phyloP scores from a whole-genome alignment of 495 filamentous ascomycete genomes.

The Margaritispora aquatica region DNA sequence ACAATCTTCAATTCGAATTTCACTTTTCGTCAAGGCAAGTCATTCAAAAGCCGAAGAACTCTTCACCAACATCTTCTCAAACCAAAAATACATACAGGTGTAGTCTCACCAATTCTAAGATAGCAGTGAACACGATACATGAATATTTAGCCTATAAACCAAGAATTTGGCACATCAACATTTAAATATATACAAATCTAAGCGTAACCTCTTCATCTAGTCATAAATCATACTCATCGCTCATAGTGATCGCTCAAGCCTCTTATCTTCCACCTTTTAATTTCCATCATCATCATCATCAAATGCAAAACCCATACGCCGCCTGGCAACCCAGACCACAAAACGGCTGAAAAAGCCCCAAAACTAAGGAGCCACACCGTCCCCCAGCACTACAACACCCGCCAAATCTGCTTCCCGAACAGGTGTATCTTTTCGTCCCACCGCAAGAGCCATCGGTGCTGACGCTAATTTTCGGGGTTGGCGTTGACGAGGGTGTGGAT shows the following conservation, averaged over 20 bases:
- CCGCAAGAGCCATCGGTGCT: constrained; percentile 11
- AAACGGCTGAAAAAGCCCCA: neutral
- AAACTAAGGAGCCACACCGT: constrained; percentile 4
- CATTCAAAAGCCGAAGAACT: too few species aligned
- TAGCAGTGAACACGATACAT: too few species aligned
- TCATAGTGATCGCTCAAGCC: neutral
- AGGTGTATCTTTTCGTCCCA: neutral
- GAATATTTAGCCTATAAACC: too few species aligned
- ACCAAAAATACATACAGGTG: too few species aligned
- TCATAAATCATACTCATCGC: neutral
- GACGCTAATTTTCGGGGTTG: neutral
- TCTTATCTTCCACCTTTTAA: neutral
- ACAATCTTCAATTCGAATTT: too few species aligned
- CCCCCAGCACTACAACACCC: constrained; percentile 7
- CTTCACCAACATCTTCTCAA: too few species aligned
- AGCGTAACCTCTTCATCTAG: neutral
- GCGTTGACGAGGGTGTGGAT: neutral
- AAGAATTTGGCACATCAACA: too few species aligned
- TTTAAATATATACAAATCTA: neutral
- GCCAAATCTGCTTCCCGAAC: constrained; percentile 7
- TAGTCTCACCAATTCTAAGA: too few species aligned
- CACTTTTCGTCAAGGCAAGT: too few species aligned
- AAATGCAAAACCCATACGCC: constrained; percentile 4
- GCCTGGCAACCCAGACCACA: constrained; percentile 17
- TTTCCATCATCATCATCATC: too few species aligned